A percentile compares a stretch with the other conserved stretches of the same genome.
phyloP scores from a whole-genome alignment of 164 flowering plant species.

The Stephania yunnanensis region DNA sequence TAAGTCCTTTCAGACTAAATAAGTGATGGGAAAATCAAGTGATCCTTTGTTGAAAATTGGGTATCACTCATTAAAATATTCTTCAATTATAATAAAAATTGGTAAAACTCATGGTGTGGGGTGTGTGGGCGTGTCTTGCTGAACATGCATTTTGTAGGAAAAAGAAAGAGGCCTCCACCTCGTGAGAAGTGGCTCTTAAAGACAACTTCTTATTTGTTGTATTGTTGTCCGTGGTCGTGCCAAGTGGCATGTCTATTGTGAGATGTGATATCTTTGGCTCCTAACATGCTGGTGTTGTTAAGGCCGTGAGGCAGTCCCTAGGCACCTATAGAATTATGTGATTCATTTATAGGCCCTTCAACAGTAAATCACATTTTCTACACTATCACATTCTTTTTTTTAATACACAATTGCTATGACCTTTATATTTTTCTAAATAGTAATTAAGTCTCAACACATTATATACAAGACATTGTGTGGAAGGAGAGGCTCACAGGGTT shows the following conservation, averaged over 20 bases:
- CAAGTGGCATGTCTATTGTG: background rate
- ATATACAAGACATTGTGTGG: no score
- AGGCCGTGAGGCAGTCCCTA: no score
- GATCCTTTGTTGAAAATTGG: background rate
- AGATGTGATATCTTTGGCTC: no score
- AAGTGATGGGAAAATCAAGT: background rate
- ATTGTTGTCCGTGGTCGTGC: background rate
- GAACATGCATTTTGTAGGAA: background rate
- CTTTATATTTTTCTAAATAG: no score
- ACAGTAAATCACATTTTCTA: no score
- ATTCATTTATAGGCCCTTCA: no score
- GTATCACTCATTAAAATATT: background rate
- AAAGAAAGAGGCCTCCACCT: background rate
- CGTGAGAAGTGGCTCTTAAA: background rate
- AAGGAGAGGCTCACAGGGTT: no score
- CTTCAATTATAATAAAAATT: background rate
- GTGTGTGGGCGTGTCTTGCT: background rate
- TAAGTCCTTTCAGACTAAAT: background rate
- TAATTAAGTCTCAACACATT: no score
- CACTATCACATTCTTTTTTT: no score
- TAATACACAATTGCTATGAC: no score
- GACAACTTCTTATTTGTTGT: background rate
- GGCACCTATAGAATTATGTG: no score
- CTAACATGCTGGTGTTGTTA: no score
- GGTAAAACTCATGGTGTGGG: background rate